A percentile compares a stretch with the other conserved stretches of the same genome.
phyloP scores from a whole-genome alignment of 768 basidiomycete genomes.

The Lactarius hengduanensis region DNA sequence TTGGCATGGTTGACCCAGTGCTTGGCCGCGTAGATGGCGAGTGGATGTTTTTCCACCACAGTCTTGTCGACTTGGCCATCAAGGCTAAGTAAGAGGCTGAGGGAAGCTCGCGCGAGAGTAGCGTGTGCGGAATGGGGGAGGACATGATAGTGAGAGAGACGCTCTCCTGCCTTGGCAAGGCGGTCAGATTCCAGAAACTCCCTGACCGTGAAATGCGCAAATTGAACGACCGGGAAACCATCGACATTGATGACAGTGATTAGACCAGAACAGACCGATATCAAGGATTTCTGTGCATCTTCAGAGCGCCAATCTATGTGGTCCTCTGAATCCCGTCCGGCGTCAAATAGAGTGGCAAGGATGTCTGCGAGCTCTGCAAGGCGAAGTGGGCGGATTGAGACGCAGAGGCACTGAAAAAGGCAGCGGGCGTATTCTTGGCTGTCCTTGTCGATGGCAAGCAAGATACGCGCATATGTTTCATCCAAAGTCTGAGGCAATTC shows the following conservation, averaged over 20 bases:
- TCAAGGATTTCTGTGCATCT: not conserved
- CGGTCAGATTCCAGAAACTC: constrained; percentile 14
- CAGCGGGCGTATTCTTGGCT: too few species aligned
- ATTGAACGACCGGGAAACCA: constrained; percentile 1
- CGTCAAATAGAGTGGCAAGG: too few species aligned
- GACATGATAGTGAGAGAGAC: constrained; percentile 3
- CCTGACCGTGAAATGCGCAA: constrained; percentile 15
- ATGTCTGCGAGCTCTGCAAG: too few species aligned
- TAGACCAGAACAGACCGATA: not conserved
- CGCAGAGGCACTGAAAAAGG: too few species aligned
- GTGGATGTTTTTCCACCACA: not conserved
- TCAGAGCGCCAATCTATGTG: not conserved
- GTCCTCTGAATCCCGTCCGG: too few species aligned
- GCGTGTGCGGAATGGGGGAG: not conserved
- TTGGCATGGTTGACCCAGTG: constrained; percentile 12
- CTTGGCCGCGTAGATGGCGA: constrained; percentile 11
- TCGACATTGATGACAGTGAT: not conserved
- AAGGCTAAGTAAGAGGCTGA: constrained; percentile 7
- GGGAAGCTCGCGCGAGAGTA: constrained; percentile 2
- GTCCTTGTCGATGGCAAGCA: too few species aligned
- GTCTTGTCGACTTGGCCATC: not conserved
- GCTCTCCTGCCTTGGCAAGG: not conserved
- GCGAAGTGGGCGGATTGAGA: too few species aligned
- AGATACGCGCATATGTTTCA: too few species aligned
- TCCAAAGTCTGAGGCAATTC: too few species aligned